These are phyloP conservation scores for Huntiella omanensis DNA, from an alignment of 2,329 filamentous ascomycete genomes.

Conservation along the genomic window DNA sequence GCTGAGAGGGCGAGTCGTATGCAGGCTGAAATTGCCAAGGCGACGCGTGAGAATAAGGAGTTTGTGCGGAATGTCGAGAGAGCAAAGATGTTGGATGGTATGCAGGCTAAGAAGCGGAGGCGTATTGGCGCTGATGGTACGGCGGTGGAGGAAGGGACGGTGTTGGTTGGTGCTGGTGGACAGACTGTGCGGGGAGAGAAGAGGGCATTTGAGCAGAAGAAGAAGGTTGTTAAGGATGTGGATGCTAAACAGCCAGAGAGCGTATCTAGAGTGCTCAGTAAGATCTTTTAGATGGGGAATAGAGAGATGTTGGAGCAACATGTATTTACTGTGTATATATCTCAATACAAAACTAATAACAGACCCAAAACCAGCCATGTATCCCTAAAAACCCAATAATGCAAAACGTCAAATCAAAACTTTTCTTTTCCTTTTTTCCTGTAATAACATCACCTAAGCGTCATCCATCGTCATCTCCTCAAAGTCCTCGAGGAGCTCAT, in stretches of 20 bases:
- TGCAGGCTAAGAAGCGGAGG: slow-evolving; percentile 37
- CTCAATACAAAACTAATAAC: not conserved
- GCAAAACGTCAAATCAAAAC: slow-evolving; percentile 4
- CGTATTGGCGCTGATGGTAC: slow-evolving; percentile 21
- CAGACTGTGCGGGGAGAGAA: slow-evolving; percentile 14
- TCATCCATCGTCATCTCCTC: slow-evolving; percentile 66
- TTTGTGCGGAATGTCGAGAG: slow-evolving; percentile 65
- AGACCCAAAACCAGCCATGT: not conserved
- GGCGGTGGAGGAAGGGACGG: slow-evolving; percentile 13
- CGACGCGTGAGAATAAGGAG: slow-evolving; percentile 61
- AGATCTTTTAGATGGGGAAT: slow-evolving; percentile 34
- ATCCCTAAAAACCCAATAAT: slow-evolving; percentile 1
- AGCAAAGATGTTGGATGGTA: slow-evolving; percentile 61
- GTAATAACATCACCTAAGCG: slow-evolving; percentile 13
- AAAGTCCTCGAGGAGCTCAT: slow-evolving; percentile 79
- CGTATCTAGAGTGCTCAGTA: slow-evolving; percentile 41
- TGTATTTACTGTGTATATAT: not conserved
- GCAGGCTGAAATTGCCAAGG: slow-evolving; percentile 58
- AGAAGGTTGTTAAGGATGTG: slow-evolving; percentile 32
- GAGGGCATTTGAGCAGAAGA: slow-evolving; percentile 46
- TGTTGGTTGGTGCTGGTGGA: slow-evolving; percentile 12
- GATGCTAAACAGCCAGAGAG: slow-evolving; percentile 28
- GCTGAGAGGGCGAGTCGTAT: slow-evolving; percentile 59
- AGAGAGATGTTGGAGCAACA: not conserved
- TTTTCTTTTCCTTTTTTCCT: slow-evolving; percentile 2